phyloP scores from a whole-genome alignment of 257 asterid genomes.

The Oldenlandia corymbosa region DNA sequence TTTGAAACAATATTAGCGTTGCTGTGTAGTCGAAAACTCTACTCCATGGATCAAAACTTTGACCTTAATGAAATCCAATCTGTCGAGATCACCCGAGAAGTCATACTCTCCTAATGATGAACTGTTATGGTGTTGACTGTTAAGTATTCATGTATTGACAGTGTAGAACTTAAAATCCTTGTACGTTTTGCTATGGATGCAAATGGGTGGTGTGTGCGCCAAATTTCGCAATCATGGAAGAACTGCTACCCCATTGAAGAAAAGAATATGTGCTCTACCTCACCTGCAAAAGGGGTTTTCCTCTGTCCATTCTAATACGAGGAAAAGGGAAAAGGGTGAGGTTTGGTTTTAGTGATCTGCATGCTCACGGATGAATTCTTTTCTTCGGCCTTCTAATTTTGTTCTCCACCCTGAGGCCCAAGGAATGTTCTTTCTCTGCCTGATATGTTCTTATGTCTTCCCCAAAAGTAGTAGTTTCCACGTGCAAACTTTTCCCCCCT shows the following conservation, averaged over 20 bases:
- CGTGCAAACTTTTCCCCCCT: constrained; percentile 19
- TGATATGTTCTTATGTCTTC: constrained; percentile 18
- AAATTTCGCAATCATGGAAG: not conserved
- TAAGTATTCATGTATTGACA: no score
- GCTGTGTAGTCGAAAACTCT: no score
- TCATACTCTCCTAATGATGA: no score
- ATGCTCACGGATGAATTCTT: constrained; percentile 40
- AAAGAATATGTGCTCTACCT: constrained; percentile 24
- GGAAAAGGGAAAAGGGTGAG: constrained; percentile 20
- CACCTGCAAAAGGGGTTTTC: not conserved
- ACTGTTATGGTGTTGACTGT: no score
- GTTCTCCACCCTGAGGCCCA: constrained; percentile 43
- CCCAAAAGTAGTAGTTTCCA: constrained; percentile 36
- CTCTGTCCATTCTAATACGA: constrained; percentile 24
- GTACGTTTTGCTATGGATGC: no score
- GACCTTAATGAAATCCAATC: no score
- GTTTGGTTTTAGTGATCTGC: constrained; percentile 18
- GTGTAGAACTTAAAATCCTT: no score
- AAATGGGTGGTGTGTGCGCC: not conserved
- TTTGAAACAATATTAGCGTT: no score
- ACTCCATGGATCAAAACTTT: no score
- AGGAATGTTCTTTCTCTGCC: constrained; percentile 62
- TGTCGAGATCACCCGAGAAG: no score
- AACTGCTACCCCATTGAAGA: constrained; percentile 9
- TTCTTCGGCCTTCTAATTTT: constrained; percentile 36